A percentile compares a stretch with the other conserved stretches of the same genome.
Conservation (phyloP, 2,329 filamentous ascomycete species). For the Helotiales sp. region DNA sequence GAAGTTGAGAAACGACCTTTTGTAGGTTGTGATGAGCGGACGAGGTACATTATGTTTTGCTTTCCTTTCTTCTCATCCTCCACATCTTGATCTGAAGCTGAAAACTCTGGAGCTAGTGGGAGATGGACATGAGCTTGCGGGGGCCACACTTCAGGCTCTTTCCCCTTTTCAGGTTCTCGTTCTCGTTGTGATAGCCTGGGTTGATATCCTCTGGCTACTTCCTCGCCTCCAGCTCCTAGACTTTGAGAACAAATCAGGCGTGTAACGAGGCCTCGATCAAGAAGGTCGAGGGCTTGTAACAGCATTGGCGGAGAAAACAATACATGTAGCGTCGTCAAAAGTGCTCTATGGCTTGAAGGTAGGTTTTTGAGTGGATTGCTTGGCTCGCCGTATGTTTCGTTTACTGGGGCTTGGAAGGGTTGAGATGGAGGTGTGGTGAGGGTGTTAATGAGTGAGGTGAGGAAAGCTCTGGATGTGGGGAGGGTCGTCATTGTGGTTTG, state of each 20-base stretch:
- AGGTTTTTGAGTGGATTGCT: constrained; percentile 26
- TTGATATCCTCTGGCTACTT: no score
- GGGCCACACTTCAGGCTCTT: constrained; percentile 3
- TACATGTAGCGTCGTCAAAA: constrained; percentile 65
- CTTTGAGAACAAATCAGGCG: constrained; percentile 41
- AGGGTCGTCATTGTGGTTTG: constrained; percentile 16
- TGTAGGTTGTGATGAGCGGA: constrained; percentile 34
- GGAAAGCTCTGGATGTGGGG: constrained; percentile 29
- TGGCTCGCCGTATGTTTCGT: constrained; percentile 1
- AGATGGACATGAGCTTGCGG: constrained; percentile 20
- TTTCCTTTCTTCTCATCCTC: not conserved
- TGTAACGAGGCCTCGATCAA: constrained; percentile 75
- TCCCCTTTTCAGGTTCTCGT: not conserved
- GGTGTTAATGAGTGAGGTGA: constrained; percentile 32
- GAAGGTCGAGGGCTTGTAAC: constrained; percentile 81
- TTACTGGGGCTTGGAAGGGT: not conserved
- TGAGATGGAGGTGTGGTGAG: constrained; percentile 16
- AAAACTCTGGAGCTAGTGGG: not conserved
- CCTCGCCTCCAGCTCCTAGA: not conserved
- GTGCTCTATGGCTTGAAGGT: constrained; percentile 35
- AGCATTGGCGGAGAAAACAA: constrained; percentile 74
- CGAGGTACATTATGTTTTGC: constrained; percentile 18
- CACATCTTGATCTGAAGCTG: not conserved
- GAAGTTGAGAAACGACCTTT: constrained; percentile 33
- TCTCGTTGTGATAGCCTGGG: no score